Conservation (phyloP, 192 early-diverging fungal species). For the Physocladia obscura region DNA sequence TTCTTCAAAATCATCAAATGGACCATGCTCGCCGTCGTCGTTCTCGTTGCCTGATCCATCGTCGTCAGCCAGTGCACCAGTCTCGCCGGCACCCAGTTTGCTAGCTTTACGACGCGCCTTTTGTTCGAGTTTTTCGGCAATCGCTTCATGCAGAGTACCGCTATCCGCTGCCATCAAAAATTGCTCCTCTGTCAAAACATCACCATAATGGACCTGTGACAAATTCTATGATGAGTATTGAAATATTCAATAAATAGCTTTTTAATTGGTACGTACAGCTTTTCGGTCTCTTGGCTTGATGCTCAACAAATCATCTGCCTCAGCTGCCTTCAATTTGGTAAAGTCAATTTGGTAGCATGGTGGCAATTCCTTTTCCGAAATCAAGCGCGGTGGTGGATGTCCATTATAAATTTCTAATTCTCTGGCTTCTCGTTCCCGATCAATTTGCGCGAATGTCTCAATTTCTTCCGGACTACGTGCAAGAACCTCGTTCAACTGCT, state of each 20-base stretch:
- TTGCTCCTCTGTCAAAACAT: conserved; percentile 92
- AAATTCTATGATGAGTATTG: neutral
- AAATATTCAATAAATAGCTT: neutral
- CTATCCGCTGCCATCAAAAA: conserved; percentile 69
- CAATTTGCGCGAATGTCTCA: conserved; percentile 71
- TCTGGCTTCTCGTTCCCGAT: conserved; percentile 62
- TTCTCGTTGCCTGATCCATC: conserved; percentile 55
- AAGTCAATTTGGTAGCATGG: conserved; percentile 69
- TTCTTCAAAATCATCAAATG: conserved; percentile 30
- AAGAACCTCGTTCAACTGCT: conserved; percentile 84
- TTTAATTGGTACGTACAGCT: conserved; percentile 32
- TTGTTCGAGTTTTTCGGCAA: conserved; percentile 45
- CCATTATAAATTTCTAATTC: conserved; percentile 63
- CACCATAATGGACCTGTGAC: conserved; percentile 74
- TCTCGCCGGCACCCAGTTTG: conserved; percentile 54
- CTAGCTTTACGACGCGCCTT: conserved; percentile 55
- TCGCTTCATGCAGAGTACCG: conserved; percentile 47
- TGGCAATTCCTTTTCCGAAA: conserved; percentile 84
- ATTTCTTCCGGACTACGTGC: conserved; percentile 83
- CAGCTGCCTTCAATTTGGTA: conserved; percentile 39
- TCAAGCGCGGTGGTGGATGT: conserved; percentile 73
- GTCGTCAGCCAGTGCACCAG: conserved; percentile 60
- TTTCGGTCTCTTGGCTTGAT: conserved; percentile 68
- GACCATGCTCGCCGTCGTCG: conserved; percentile 62
- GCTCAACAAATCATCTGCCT: conserved; percentile 43